Conservation (phyloP, 192 early-diverging fungal species). For the Podila epigama region DNA sequence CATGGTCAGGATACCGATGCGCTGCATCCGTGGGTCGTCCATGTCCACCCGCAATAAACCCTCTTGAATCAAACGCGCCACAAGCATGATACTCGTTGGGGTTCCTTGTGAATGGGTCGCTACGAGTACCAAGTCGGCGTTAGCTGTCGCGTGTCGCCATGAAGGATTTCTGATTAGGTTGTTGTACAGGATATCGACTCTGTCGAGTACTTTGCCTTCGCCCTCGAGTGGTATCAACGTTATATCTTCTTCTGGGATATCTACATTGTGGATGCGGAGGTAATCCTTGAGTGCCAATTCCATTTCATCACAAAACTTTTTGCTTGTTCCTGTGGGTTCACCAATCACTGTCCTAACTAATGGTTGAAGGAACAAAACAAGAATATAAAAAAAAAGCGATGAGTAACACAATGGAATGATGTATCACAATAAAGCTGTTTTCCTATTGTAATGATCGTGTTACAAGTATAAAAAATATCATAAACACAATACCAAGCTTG, state of each 20-base stretch:
- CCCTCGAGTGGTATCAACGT: constrained; percentile 87
- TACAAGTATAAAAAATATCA: no score
- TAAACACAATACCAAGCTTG: constrained; percentile 58
- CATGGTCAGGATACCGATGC: constrained; percentile 86
- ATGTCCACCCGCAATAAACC: constrained; percentile 47
- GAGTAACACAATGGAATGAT: no score
- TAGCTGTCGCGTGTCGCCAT: constrained; percentile 49
- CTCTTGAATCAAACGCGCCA: constrained; percentile 76
- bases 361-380: no score
- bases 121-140: constrained; percentile 84
- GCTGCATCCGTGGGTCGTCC: constrained; percentile 73
- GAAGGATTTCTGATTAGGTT: constrained; percentile 67
- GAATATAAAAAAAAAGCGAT: background rate
- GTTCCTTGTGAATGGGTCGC: constrained; percentile 96
- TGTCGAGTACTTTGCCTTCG: constrained; percentile 89
- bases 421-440: no score
- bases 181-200: constrained; percentile 83
- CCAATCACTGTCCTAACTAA: constrained; percentile 76
- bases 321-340: constrained; percentile 92
- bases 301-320: constrained; percentile 92
- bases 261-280: constrained; percentile 59
- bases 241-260: constrained; percentile 56
- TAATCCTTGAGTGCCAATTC: constrained; percentile 66
- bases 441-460: no score
- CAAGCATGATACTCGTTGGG: constrained; percentile 82